Evolutionary conservation across 2,329 filamentous ascomycete species (phyloP).

Genomic region (Penicillium sp.): DNA sequence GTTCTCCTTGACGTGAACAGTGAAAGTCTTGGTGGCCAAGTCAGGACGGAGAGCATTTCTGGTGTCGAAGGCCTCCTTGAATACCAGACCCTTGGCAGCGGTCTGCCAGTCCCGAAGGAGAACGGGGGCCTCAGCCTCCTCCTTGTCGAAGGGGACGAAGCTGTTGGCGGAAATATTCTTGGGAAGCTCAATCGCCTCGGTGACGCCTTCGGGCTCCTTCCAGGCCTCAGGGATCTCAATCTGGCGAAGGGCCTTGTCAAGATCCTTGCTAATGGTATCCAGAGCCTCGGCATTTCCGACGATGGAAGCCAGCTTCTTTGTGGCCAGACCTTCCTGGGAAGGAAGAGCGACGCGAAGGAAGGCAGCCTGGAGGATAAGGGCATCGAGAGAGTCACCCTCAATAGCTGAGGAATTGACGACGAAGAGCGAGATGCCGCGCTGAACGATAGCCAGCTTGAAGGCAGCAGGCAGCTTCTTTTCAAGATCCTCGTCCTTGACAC

Average conservation of each 20-base stretch:
- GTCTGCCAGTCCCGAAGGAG: conserved; percentile 75
- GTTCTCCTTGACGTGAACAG: conserved; percentile 91
- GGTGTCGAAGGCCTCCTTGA: conserved; percentile 91
- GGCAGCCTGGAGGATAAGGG: conserved; percentile 72
- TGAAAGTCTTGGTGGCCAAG: conserved; percentile 77
- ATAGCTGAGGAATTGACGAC: conserved; percentile 71
- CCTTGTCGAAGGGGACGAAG: conserved; percentile 77
- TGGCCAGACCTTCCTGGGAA: conserved; percentile 59
- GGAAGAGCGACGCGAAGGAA: conserved; percentile 78
- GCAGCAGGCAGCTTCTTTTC: conserved; percentile 77
- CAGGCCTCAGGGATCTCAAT: conserved; percentile 78
- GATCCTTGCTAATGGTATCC: conserved; percentile 58
- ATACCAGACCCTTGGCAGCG: conserved; percentile 81
- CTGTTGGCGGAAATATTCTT: conserved; percentile 72
- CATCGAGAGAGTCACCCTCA: conserved; percentile 65
- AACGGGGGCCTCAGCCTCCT: conserved; percentile 65
- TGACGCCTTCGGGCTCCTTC: conserved; percentile 63
- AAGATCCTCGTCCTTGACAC: conserved; percentile 80
- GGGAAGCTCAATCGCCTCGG: conserved; percentile 50
- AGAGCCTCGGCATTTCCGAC: conserved; percentile 61
- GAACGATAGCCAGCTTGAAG: conserved; percentile 69
- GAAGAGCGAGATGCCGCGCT: conserved; percentile 70
- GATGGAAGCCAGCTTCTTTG: conserved; percentile 65
- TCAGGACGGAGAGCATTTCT: conserved; percentile 76
- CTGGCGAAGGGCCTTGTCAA: conserved; percentile 69